A percentile compares a stretch with the other conserved stretches of the same genome.
Conservation (phyloP, 148 eudicot species). For the Polygonum aviculare region DNA sequence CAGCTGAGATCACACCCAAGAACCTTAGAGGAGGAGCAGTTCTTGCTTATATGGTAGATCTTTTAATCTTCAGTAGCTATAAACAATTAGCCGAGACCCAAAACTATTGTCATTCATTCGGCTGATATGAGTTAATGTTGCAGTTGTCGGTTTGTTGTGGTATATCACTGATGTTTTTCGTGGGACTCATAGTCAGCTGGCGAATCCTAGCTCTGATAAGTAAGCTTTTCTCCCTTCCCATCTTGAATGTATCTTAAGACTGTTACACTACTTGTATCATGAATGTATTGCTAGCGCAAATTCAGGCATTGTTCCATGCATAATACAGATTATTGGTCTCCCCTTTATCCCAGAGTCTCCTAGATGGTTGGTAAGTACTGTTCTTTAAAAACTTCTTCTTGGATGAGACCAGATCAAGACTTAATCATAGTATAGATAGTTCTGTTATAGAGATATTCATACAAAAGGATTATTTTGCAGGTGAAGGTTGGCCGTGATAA, state of each 20-base stretch:
- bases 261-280: neutral
- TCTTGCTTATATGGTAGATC: slow-evolving; percentile 17
- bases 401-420: neutral
- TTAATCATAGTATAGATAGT: too few species aligned
- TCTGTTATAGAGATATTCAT: neutral
- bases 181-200: slow-evolving; percentile 33
- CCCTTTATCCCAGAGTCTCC: slow-evolving; percentile 66
- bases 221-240: slow-evolving; percentile 2
- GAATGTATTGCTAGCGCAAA: neutral
- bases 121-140: neutral
- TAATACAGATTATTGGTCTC: slow-evolving; percentile 38
- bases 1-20: slow-evolving; percentile 28
- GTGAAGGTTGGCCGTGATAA: slow-evolving; percentile 42
- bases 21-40: slow-evolving; percentile 23
- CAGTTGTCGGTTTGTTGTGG: slow-evolving; percentile 32
- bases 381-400: neutral
- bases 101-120: neutral
- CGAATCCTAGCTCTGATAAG: slow-evolving; percentile 40
- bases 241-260: neutral
- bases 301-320: slow-evolving; percentile 46
- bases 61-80: neutral
- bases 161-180: slow-evolving; percentile 26
- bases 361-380: slow-evolving; percentile 54
- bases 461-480: slow-evolving; percentile 20
- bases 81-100: neutral